Percentiles rank a stretch among this genome's conserved stretches.
Evolutionary conservation across 225 moss, liverwort and hornwort species (phyloP).

Genomic region (Polytrichum formosum): DNA sequence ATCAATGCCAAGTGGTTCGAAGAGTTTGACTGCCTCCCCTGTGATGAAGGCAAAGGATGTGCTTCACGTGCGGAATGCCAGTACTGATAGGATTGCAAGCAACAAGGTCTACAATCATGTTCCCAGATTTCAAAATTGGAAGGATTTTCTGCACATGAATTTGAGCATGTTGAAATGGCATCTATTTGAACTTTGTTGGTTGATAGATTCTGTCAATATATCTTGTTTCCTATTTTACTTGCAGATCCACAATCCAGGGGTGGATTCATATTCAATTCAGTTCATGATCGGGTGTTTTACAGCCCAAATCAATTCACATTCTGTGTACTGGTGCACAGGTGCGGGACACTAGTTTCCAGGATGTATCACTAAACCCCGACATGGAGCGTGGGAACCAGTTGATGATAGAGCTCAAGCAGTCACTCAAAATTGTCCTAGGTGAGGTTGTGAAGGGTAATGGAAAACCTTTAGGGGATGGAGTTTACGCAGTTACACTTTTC

Average conservation of each 20-base stretch:
- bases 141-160: neutral
- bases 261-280: no score
- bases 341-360: neutral
- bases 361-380: neutral
- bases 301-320: no score
- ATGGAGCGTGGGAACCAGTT: constrained; percentile 13
- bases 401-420: constrained; percentile 19
- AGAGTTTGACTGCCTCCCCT: constrained; percentile 9
- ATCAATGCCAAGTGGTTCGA: neutral
- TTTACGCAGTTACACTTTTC: constrained; percentile 15
- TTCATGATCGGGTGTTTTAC: no score
- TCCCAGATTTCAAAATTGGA: neutral
- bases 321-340: neutral
- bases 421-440: constrained; percentile 16
- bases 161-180: no score
- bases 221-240: no score
- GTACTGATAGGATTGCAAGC: constrained; percentile 3
- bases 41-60: constrained; percentile 6
- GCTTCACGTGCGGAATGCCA: constrained; percentile 2
- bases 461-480: constrained; percentile 15
- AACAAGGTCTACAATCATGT: constrained; percentile 1
- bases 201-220: no score
- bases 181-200: no score
- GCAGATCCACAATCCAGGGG: no score
- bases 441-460: constrained; percentile 20